phyloP scores from a whole-genome alignment of 768 basidiomycete genomes.

The Suillus sp. region DNA sequence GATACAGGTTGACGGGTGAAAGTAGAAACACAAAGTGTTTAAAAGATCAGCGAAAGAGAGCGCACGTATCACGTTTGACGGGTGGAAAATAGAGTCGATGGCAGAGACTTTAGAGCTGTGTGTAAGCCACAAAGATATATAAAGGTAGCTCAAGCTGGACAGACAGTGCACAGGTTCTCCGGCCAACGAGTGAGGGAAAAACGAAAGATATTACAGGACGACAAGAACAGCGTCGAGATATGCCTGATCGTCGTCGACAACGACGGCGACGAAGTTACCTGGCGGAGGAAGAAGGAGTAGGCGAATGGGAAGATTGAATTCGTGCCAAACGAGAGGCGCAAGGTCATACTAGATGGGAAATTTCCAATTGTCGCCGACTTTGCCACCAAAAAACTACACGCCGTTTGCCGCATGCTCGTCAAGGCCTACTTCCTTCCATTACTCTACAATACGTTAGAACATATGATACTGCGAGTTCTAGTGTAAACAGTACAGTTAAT shows the following conservation, averaged over 20 bases:
- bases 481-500: not conserved
- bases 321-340: slow-evolving; percentile 35
- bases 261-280: not conserved
- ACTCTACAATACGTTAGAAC: slow-evolving; percentile 6
- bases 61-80: slow-evolving; percentile 9
- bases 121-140: slow-evolving; percentile 18
- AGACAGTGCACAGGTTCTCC: slow-evolving; percentile 12
- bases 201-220: slow-evolving; percentile 13
- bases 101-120: slow-evolving; percentile 16
- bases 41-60: slow-evolving; percentile 7
- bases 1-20: not conserved
- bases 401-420: slow-evolving; percentile 25
- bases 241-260: slow-evolving; percentile 10
- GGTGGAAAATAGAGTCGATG: slow-evolving; percentile 17
- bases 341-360: slow-evolving; percentile 42
- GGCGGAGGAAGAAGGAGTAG: slow-evolving; percentile 3
- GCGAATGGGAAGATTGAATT: slow-evolving; percentile 27
- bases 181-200: slow-evolving; percentile 8
- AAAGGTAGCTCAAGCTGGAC: slow-evolving; percentile 12
- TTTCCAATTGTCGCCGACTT: slow-evolving; percentile 24
- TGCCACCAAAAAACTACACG: slow-evolving; percentile 33
- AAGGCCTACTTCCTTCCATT: slow-evolving; percentile 2
- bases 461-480: not conserved
- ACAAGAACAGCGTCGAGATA: slow-evolving; percentile 13
- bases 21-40: slow-evolving; percentile 7